A percentile compares a stretch with the other conserved stretches of the same genome.
These are phyloP conservation scores for Paramyrothecium sp. DNA, from an alignment of 2,329 filamentous ascomycete genomes.

Conservation along the genomic window DNA sequence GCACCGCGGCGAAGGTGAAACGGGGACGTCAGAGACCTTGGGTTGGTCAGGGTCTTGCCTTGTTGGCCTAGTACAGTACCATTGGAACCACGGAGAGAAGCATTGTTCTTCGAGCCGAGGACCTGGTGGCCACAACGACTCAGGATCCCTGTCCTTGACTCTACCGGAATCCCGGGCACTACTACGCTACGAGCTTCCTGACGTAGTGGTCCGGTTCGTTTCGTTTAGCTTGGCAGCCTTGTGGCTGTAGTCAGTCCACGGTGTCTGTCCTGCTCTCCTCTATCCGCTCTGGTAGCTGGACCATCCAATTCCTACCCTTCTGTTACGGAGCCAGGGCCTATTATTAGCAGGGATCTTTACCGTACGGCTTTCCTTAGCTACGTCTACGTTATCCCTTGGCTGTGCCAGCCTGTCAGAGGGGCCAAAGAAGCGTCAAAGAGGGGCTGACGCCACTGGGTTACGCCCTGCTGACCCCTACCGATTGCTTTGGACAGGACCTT, in stretches of 20 bases:
- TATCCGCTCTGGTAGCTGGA: neutral
- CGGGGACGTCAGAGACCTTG: neutral
- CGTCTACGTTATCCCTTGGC: neutral
- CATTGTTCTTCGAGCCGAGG: neutral
- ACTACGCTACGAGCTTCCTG: neutral
- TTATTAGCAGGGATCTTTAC: too few relatives aligned
- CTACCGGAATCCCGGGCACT: neutral
- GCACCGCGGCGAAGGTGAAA: neutral
- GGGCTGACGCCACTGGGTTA: neutral
- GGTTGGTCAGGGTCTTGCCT: neutral
- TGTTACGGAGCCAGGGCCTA: too few relatives aligned
- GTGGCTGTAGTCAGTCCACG: neutral
- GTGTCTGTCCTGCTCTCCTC: neutral
- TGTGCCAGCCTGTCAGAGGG: neutral
- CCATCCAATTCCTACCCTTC: too few relatives aligned
- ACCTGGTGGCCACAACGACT: neutral
- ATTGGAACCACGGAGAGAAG: too few relatives aligned
- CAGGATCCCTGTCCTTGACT: neutral
- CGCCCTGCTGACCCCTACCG: constrained; percentile 1
- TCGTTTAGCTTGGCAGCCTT: neutral
- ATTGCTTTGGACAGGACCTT: neutral
- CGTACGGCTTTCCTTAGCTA: too few relatives aligned
- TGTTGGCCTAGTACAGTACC: neutral
- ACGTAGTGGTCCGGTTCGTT: neutral
- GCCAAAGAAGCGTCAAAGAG: neutral